Percentiles rank a stretch among this genome's conserved stretches.
These are phyloP conservation scores for Boletus tylopilopsis DNA, from an alignment of 768 basidiomycete species.

Conservation along the genomic window DNA sequence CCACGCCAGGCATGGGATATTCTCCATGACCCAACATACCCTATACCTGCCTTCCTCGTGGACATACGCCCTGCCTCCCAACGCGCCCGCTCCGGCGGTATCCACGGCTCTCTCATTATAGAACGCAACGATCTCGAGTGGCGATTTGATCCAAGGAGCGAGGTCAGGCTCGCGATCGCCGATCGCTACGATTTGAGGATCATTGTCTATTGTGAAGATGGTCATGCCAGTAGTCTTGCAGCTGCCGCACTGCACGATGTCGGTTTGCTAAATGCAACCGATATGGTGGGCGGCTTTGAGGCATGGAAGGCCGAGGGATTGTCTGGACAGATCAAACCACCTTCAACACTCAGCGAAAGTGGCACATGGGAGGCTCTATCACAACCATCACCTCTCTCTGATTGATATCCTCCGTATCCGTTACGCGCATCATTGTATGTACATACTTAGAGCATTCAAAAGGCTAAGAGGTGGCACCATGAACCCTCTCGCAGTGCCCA, in stretches of 20 bases:
- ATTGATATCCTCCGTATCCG: conserved; percentile 4
- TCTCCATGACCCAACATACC: conserved; percentile 47
- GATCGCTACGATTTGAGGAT: conserved; percentile 73
- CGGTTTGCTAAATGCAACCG: conserved; percentile 71
- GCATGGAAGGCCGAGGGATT: conserved; percentile 70
- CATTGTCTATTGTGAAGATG: conserved; percentile 74
- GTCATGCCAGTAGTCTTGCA: conserved; percentile 69
- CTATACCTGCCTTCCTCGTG: conserved; percentile 67
- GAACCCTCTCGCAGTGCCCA: too few relatives aligned
- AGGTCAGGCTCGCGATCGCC: conserved; percentile 57
- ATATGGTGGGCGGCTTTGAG: conserved; percentile 69
- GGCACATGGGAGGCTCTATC: conserved; percentile 32
- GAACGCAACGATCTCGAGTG: conserved; percentile 79
- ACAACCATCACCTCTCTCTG: conserved; percentile 25
- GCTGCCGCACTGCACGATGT: conserved; percentile 65
- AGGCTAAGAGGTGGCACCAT: too few relatives aligned
- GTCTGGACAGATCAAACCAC: conserved; percentile 44
- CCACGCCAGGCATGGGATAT: conserved; percentile 59
- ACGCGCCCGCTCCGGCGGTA: conserved; percentile 52
- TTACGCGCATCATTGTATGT: too few relatives aligned
- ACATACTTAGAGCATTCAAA: too few relatives aligned
- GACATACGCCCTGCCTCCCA: conserved; percentile 70
- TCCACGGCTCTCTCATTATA: conserved; percentile 66
- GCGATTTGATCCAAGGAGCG: conserved; percentile 70
- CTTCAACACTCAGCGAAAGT: conserved; percentile 26